These are phyloP conservation scores for Ceratocystis ficicola DNA, from an alignment of 2,329 filamentous ascomycete species.

Conservation along the genomic window DNA sequence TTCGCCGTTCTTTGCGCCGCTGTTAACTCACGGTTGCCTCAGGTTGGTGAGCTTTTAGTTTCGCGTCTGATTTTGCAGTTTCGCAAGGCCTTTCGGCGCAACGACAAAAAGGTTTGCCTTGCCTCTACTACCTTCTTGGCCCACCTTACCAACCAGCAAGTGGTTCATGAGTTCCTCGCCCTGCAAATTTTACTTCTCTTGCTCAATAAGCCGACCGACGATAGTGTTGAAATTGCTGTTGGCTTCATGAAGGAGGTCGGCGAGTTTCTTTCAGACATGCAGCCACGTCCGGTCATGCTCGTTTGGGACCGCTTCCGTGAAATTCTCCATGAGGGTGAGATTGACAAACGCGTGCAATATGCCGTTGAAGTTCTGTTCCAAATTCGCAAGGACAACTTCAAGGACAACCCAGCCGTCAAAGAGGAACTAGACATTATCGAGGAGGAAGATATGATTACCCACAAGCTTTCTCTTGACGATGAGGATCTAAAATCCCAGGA, in stretches of 20 bases:
- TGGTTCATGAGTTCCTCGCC: slow-evolving; percentile 83
- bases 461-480: slow-evolving; percentile 69
- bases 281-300: slow-evolving; percentile 68
- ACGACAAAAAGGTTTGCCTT: slow-evolving; percentile 91
- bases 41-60: slow-evolving; percentile 82
- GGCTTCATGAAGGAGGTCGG: slow-evolving; percentile 87
- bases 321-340: slow-evolving; percentile 90
- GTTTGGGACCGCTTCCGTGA: slow-evolving; percentile 94
- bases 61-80: slow-evolving; percentile 83
- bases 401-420: slow-evolving; percentile 79
- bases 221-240: slow-evolving; percentile 95
- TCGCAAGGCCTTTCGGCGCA: slow-evolving; percentile 86
- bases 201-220: slow-evolving; percentile 88
- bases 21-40: slow-evolving; percentile 92
- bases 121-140: slow-evolving; percentile 90
- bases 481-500: slow-evolving; percentile 69
- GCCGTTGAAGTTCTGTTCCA: slow-evolving; percentile 98
- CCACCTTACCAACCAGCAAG: slow-evolving; percentile 90
- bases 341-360: slow-evolving; percentile 97
- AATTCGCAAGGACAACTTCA: slow-evolving; percentile 90
- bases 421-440: slow-evolving; percentile 93
- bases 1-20: slow-evolving; percentile 93
- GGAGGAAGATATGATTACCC: slow-evolving; percentile 96
- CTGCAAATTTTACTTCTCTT: slow-evolving; percentile 88
- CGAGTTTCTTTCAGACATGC: slow-evolving; percentile 92